These are phyloP conservation scores for Kalmusia sp. DNA, from an alignment of 2,329 filamentous ascomycete species.

Conservation along the genomic window DNA sequence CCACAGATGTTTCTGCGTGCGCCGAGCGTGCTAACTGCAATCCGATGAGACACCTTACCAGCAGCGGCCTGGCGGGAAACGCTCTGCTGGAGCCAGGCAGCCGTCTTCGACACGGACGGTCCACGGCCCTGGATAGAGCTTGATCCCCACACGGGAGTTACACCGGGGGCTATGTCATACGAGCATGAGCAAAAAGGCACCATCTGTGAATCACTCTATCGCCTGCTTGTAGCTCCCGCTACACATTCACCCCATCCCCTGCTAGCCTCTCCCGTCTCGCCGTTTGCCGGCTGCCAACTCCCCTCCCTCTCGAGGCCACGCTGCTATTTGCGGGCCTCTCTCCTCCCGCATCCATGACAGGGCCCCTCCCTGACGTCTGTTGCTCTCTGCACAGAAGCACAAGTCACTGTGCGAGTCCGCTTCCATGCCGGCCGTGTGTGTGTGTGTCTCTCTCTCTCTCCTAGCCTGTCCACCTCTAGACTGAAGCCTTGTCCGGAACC, in stretches of 20 bases:
- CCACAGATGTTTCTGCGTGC: constrained; percentile 13
- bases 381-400: constrained; percentile 41
- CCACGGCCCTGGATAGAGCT: constrained; percentile 39
- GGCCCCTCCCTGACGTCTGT: constrained; percentile 38
- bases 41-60: constrained; percentile 18
- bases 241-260: constrained; percentile 38
- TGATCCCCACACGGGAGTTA: constrained; percentile 46
- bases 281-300: constrained; percentile 41
- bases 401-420: constrained; percentile 44
- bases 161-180: constrained; percentile 50
- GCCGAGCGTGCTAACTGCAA: constrained; percentile 11
- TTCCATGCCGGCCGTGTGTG: constrained; percentile 38
- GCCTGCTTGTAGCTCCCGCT: constrained; percentile 47
- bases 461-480: constrained; percentile 38
- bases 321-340: constrained; percentile 45
- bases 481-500: constrained; percentile 45
- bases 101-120: constrained; percentile 28
- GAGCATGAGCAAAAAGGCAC: constrained; percentile 39
- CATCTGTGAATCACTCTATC: constrained; percentile 41
- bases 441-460: too few species aligned
- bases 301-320: constrained; percentile 40
- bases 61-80: constrained; percentile 21
- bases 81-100: constrained; percentile 24
- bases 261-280: constrained; percentile 46
- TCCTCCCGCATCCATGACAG: constrained; percentile 33